Conservation (phyloP, 129 eudicot species). For the Artemisia tridentata region DNA sequence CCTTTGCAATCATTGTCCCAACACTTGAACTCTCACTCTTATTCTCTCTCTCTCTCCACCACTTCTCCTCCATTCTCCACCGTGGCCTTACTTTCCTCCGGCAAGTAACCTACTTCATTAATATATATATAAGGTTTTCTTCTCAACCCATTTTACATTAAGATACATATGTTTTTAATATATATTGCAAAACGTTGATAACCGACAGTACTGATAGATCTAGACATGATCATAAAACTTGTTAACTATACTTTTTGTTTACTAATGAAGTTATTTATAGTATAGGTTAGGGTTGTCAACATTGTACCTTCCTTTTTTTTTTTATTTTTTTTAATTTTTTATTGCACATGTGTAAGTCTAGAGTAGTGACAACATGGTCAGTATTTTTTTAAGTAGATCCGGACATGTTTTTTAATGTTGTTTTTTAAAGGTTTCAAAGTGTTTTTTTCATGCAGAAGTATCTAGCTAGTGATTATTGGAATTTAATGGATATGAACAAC, state of each 20-base stretch:
- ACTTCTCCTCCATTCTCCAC: constrained; percentile 15
- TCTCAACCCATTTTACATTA: neutral
- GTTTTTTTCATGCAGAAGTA: constrained; percentile 25
- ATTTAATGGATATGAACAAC: constrained; percentile 68
- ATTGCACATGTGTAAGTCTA: no score
- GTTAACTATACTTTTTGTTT: no score
- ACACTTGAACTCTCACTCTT: constrained; percentile 5
- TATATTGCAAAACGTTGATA: no score
- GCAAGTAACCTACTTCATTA: constrained; percentile 1
- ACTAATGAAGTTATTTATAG: no score
- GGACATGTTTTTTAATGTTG: constrained; percentile 5
- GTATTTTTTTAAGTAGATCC: neutral
- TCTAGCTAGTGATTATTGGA: neutral
- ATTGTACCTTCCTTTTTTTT: no score
- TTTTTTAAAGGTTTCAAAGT: neutral
- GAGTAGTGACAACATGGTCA: no score
- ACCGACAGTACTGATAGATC: no score
- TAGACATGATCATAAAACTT: no score
- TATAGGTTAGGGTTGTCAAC: no score
- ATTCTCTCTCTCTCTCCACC: neutral
- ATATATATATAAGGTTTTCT: constrained; percentile 9
- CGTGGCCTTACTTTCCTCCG: constrained; percentile 22
- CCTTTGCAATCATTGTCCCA: constrained; percentile 48
- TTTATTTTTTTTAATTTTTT: no score
- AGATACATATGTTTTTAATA: no score